Evolutionary conservation across 768 basidiomycete species (phyloP), one percentile per base, ranked within the genome.

Genomic region (Phlebiopsis flavidoalba): DNA sequence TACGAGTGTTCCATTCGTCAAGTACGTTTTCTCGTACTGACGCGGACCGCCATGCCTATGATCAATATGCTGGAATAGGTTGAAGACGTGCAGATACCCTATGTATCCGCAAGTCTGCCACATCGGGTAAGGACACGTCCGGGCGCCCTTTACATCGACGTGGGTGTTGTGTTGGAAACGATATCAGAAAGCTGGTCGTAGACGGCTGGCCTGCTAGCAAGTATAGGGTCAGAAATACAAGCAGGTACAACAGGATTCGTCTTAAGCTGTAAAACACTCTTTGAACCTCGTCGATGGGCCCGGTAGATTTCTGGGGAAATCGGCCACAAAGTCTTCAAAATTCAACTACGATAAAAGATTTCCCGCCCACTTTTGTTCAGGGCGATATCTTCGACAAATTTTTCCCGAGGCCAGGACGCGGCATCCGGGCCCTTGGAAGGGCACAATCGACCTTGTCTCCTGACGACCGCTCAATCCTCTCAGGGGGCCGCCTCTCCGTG

Each of bases 281-380:
- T 26, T 15, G n/a, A 19, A n/a, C 24, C 17, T 36, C 4, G 8
- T 51, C 36, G 8, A n/a, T 19, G 5, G n/a, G 6, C 14, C 15
- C 58, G 86, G 6, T 6, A 31, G 86, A 73, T 8, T 83, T 84
- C 63, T 88, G 85, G 86, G 75, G n/a, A 82, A 5, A 74, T 80
- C 5, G 87, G 87, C 0, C 85, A 88, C 62, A 74, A 80, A 47
- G 74, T 89, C 14, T 89, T 87, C 72, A 77, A 69, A 53, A n/a
- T n/a, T 76, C 80, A 4, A 82, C 75, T 0, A 77, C 80, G n/a
- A n/a, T 0, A 72, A 78, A 37, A 75, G 78, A 0, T 87, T 84
- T 69, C 81, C 83, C 1, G 82, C 76, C n/a, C 0, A 68, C 73
- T 0, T 88, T 89, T 66, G 57, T 88, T 15, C 70, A 75, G 11